Base-by-base conservation (phyloP, 805 yeast species). In the Komagataella kurtzmanii region DNA sequence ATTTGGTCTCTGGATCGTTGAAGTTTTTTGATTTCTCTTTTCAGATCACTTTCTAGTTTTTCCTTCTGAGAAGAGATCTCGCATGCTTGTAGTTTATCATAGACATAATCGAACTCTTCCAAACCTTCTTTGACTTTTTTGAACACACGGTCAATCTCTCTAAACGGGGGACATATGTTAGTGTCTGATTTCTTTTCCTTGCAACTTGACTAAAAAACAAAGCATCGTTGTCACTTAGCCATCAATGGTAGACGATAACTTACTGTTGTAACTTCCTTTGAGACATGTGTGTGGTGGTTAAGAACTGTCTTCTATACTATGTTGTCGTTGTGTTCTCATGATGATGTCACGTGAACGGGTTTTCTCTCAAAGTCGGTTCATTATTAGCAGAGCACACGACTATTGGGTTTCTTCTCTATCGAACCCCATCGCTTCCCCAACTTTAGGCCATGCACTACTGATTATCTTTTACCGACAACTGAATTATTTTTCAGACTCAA, bases 1-100 rank as follows among this genome's bases (percentile, higher is more conserved):
- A 91, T 87, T 70, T 89, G 98, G 66, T 91, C 99, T 64, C 98
- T 78, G 59, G 85, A 81, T 64, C 96, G 80, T 65, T 91, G 99
- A 53, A 91, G 74, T 66, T 89, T 91, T 68, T 93, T 91, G 67
- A 93, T 90, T 66, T 93, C 98, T 61, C 93, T 83, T 70, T 93
- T 90, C 63, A 91, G 73, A 64, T 91, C 99, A 54, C 81, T 77
- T 65, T 93, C 99, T 53, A 93, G 75, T 66, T 91, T 91, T 65
- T 91, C 98, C 70, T 91, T 86, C 65, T 90, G 96, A 2, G 96
- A 81, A 57, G 80, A 85, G 59, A 85, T 85, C 56, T 88, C 90
- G 49, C 95, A 80, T 50, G 76, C 75, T 66, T 81, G 84, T 45
- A 91, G 79, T 68, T 91, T 91, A 46, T 88, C 96, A 61, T 91